Base-by-base conservation (phyloP, 169 alveolate species). In the Babesia sp. region DNA sequence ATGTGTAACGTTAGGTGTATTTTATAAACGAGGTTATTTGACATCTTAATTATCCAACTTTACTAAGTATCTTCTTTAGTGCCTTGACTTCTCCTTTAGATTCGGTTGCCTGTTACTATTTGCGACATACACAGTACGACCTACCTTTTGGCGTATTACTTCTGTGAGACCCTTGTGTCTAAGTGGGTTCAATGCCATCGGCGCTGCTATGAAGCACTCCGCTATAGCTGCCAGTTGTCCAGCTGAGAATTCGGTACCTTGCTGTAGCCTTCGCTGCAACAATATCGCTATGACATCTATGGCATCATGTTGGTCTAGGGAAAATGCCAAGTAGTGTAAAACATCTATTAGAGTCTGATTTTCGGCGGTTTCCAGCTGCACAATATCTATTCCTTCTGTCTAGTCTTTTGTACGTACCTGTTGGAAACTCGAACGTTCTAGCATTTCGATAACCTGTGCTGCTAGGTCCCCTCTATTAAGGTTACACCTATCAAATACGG, bases 161-260 rank as follows among this genome's bases (percentile, higher is more conserved):
- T 66, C 33, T 22, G 68, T 20, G 18, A 78, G 59, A 37, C 41
- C 69, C 46, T 61, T 46, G 57, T 78, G 68, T 41, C 77, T 68
- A 22, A 48, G 59, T 5, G 59, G 74, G 33, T 64, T 64, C 59
- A 51, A 55, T 3, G 76, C 67, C 68, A 66, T n/a, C 18, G 80
- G 58, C 36, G 69, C 70, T 29, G 69, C 74, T 16, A 78, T 44
- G 50, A 78, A 48, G 57, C 79, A 67, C 37, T 78, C 86, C 14
- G 73, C 39, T 31, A 69, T 41, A 4, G 73, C 59, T 26, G 73
- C 64, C 56, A 69, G 54, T 45, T 78, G 79, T 31, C 72, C 73
- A 2, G 76, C 71, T 29, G 67, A 41, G 3, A 50, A 79, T 12
- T 55, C 66, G 24, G 37, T 50, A 33, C 69, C 73, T 1, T 33